Base-by-base conservation (phyloP, 352 stramenopile genomes). In the Pythium phragmitis region DNA sequence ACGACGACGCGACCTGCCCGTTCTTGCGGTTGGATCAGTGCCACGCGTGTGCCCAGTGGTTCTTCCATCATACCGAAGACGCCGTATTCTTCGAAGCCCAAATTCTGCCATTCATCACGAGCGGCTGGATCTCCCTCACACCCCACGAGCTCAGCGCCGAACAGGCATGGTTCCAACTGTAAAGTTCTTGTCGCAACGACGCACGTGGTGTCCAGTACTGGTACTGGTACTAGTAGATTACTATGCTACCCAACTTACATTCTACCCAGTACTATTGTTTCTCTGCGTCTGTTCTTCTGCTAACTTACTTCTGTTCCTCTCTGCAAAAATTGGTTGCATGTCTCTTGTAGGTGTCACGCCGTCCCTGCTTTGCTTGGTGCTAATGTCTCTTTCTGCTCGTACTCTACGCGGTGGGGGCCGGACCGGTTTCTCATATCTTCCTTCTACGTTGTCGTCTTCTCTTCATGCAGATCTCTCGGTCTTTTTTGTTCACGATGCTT, bases 21-120 rank as follows among this genome's bases (percentile, higher is more conserved):
- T 88, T 87, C 41, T 45, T 89, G 13, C 68, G 66, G 0, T 26
- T 67, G 4, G 65, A 77, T 13, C 78, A 89, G 21, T 81, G 65
- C 37, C 60, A 66, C 0, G 70, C 74, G 0, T 88, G 80, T 54
- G n/a, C 45, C 1, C 51, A 67, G 4, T 78, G 74, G 74, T 57
- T 69, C 23, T 43, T 58, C 17, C 50, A 41, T 0, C 50, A 61
- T 21, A 23, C 58, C 1, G 39, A 65, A 4, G 68, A 80, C 45
- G 42, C 54, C 0, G 48, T 8, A 34, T 57, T 68, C 16, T 81
- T 81, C 21, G 69, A 65, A 19, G 57, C 61, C 17, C 69, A 70
- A 12, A 50, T 83, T 9, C 64, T 83, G 23, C 75, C 73, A 7
- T 56, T 83, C 7, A 49, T 79, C 17, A 59, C 73, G 21, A 77